Base-by-base conservation (phyloP, 1,284 basidiomycete species). In the Sphagnurus paluster region DNA sequence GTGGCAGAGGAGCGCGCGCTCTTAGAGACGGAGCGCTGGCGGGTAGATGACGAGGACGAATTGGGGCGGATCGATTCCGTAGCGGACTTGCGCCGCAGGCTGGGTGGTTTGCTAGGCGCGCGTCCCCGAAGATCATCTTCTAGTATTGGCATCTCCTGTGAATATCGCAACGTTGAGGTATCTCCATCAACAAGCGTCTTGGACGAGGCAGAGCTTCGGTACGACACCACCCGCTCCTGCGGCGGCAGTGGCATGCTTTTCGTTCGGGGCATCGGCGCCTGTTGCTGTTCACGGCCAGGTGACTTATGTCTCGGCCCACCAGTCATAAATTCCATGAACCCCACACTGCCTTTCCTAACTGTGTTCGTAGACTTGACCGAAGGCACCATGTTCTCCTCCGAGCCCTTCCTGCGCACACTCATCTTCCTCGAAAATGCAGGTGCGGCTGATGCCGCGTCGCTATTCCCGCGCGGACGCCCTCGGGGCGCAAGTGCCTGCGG, bases 41-140 rank as follows among this genome's bases (percentile, higher is more conserved):
- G 44, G 26, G 47, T 49, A 13, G 47, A 44, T n/a, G 44, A 42
- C 1, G 47, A 44, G 16, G 44, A 42, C 1, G 37, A 54, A 17
- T 42, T 44, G 16, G 68, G 63, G 4, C 70, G 65, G 46, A 77
- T 63, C n/a, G 67, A 67, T 21, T 79, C 76, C 1, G 71, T 71
- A n/a, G n/a, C n/a, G 13, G 76, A 58, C 52, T 76, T 72, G 20
- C 60, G 69, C 42, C 72, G 70, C 46, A 77, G 63, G 56, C 73
- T 75, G 21, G 71, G 67, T 44, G 71, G 67, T 44, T 74, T 76
- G 37, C 75, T 68, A 30, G 67, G 58, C 4, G 65, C 59, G 2
- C 75, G 69, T 2, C 72, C 76, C 19, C 76, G 67, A n/a, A n/a
- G n/a, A 25, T 62, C 63, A 16, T 65, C 64, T 55, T 65, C 55